Conservation (phyloP, 495 filamentous ascomycete genomes). For the Daldinia concentrica region DNA sequence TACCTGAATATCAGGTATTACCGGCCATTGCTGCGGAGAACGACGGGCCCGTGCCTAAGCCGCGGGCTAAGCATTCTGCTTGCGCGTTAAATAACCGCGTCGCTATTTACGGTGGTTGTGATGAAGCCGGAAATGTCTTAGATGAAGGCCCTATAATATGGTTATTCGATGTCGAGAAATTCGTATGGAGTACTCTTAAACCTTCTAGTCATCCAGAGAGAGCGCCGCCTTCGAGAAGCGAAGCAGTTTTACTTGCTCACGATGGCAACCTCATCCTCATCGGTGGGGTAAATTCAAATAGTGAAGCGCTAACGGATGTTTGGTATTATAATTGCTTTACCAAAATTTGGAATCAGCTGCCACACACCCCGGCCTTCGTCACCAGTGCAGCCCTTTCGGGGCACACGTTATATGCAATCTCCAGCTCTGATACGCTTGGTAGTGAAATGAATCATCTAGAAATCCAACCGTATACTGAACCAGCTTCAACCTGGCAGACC, state of each 20-base stretch:
- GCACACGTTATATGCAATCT: constrained; percentile 57
- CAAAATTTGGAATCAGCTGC: constrained; percentile 56
- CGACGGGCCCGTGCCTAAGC: constrained; percentile 43
- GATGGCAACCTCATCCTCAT: constrained; percentile 53
- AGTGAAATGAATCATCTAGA: constrained; percentile 56
- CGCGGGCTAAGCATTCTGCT: constrained; percentile 56
- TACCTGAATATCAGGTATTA: constrained; percentile 52
- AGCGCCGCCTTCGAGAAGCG: constrained; percentile 26
- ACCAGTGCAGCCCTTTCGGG: constrained; percentile 52
- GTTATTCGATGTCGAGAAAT: constrained; percentile 55
- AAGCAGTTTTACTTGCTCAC: constrained; percentile 38
- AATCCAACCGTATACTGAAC: constrained; percentile 44
- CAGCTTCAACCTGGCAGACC: constrained; percentile 55
- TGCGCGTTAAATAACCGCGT: constrained; percentile 50
- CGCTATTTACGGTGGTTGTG: constrained; percentile 58
- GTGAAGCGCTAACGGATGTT: constrained; percentile 46
- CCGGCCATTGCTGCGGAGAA: constrained; percentile 43
- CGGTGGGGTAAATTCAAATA: constrained; percentile 49
- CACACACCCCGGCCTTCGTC: constrained; percentile 47
- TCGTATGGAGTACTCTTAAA: constrained; percentile 49
- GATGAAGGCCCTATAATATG: constrained; percentile 58
- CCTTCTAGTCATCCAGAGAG: constrained; percentile 41
- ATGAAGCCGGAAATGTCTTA: constrained; percentile 45
- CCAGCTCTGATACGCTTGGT: constrained; percentile 46
- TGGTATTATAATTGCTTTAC: constrained; percentile 59